A percentile compares a stretch with the other conserved stretches of the same genome.
Evolutionary conservation across 495 filamentous ascomycete species (phyloP).

Genomic region (Lophiostoma macrostomum): DNA sequence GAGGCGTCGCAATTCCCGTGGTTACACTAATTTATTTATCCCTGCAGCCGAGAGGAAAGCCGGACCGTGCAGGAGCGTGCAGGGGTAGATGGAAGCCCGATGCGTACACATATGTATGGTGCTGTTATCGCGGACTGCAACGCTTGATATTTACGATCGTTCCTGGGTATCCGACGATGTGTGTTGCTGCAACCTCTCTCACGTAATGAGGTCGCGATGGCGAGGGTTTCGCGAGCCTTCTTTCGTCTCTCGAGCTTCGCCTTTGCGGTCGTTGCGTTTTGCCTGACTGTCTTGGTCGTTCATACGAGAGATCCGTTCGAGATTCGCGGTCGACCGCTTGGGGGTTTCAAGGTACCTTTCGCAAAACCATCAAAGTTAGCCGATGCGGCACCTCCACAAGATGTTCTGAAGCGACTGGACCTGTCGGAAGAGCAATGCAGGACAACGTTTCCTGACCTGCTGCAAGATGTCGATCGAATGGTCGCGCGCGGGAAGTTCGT

Average conservation of each 20-base stretch:
- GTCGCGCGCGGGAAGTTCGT: conserved; percentile 2
- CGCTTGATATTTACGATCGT: background rate
- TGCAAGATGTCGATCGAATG: background rate
- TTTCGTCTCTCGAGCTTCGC: background rate
- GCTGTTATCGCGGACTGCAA: background rate
- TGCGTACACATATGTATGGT: background rate
- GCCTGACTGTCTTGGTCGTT: background rate
- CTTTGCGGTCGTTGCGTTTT: background rate
- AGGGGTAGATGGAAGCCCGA: background rate
- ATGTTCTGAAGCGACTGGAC: background rate
- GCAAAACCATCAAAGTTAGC: background rate
- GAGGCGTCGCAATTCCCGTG: background rate
- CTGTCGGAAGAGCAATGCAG: conserved; percentile 8
- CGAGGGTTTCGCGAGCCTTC: background rate
- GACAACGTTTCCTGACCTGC: background rate
- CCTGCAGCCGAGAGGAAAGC: conserved; percentile 1
- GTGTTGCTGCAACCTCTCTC: background rate
- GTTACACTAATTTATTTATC: conserved; percentile 17
- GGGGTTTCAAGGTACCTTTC: background rate
- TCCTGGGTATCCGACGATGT: background rate
- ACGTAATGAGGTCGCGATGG: background rate
- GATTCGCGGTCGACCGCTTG: background rate
- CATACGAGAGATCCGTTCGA: background rate
- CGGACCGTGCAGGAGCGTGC: conserved; percentile 10
- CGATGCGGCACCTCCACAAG: background rate